Evolutionary conservation across 2,329 filamentous ascomycete genomes (phyloP).

Genomic region (Phaeoacremonium minimum): DNA sequence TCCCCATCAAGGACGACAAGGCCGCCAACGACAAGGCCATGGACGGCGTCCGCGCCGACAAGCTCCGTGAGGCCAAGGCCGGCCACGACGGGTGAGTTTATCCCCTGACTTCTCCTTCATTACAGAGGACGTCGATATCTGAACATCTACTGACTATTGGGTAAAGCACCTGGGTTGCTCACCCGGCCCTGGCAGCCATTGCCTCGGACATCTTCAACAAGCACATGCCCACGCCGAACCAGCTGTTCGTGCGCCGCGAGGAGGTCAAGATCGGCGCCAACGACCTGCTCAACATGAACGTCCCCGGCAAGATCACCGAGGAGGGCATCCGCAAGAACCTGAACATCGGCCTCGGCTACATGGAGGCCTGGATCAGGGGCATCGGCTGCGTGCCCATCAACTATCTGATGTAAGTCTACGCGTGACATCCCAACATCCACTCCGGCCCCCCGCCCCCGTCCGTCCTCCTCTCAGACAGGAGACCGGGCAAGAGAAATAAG

Average conservation of each 20-base stretch:
- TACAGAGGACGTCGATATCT: not conserved
- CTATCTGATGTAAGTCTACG: constrained; percentile 78
- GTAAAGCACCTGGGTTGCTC: constrained; percentile 83
- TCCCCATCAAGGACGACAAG: constrained; percentile 94
- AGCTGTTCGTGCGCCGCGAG: constrained; percentile 85
- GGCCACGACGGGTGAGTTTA: constrained; percentile 73
- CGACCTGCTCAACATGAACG: constrained; percentile 97
- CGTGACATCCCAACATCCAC: too few relatives aligned
- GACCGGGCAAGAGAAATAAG: constrained; percentile 2
- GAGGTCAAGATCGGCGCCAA: constrained; percentile 83
- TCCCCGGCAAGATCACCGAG: constrained; percentile 87
- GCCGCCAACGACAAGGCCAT: constrained; percentile 91
- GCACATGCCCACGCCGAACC: constrained; percentile 98
- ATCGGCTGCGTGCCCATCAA: constrained; percentile 97
- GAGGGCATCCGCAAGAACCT: constrained; percentile 96
- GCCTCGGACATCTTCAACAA: constrained; percentile 94
- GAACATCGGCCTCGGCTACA: constrained; percentile 93
- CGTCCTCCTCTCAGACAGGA: too few relatives aligned
- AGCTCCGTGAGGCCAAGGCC: constrained; percentile 90
- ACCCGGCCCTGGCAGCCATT: constrained; percentile 85
- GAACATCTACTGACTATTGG: constrained; percentile 4
- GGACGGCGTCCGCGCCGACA: constrained; percentile 89
- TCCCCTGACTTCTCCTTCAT: not conserved
- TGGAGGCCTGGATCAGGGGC: constrained; percentile 96
- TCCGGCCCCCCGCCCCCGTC: too few relatives aligned